Evolutionary conservation across 208 protist genomes (phyloP), one percentile per base, ranked within the genome.

Genomic region (Wallacemonas rigidus): DNA sequence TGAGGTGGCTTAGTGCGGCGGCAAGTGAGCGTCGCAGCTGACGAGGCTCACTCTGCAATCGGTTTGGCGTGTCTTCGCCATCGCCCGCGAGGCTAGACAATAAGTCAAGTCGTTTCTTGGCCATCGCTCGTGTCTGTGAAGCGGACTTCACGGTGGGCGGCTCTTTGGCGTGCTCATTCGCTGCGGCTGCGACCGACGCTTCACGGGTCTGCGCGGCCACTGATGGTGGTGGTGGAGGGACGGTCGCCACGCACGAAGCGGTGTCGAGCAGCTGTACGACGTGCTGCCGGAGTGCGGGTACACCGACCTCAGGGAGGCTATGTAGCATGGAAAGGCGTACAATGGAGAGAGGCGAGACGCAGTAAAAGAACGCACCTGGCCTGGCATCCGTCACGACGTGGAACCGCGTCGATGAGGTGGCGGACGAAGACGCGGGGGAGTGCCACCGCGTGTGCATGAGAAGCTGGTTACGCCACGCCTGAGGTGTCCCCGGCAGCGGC

Each of bases 381-480:
- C 40, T 65, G n/a, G 41, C 43, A 26, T 65, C 60, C 6, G 60
- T 48, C 36, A 50, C 9, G 41, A 65, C 60, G 43, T 41, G 60
- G 36, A 65, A 65, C 15, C 12, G 60, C 17, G 40, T 8, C 3
- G 60, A 5, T 4, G 41, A 8, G 26, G 60, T 14, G 11, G 60
- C 53, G 9, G 57, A 17, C n/a, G 60, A 6, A 3, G 60, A 3
- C 60, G 43, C 0, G 41, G 60, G 14, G 3, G 60, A 8, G 11
- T 44, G n/a, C 40, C 36, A 48, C 8, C 7, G 60, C 17, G 57
- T 69, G 70, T 68, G 57, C 12, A 67, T 70, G 17, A 75, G 47
- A 17, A 75, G 72, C 26, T 51, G n/a, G 48, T 72, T 69, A n/a
- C 73, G 71, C 77, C 77, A 77, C 11, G 72, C 64, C 40, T 12